phyloP scores from a whole-genome alignment of 306 rosid species.

The Boehmeria nivea region DNA sequence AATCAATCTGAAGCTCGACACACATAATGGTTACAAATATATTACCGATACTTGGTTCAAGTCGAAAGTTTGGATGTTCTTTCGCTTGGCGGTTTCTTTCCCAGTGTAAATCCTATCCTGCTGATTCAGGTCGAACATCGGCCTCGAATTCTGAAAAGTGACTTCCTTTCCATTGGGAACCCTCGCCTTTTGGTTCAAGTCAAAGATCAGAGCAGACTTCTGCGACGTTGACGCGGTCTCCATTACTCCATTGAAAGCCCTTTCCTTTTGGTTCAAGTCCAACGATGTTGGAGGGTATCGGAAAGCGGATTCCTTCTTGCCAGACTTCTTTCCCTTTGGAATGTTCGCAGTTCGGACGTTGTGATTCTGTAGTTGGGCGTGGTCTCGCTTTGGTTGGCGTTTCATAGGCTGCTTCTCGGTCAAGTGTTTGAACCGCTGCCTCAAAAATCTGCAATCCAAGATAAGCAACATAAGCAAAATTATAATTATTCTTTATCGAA shows the following conservation, averaged over 20 bases:
- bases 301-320: constrained; percentile 40
- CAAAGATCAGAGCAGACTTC: constrained; percentile 40
- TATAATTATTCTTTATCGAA: too few relatives aligned
- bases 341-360: constrained; percentile 20
- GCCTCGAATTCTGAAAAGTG: constrained; percentile 29
- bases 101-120: constrained; percentile 52
- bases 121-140: constrained; percentile 47
- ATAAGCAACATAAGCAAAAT: background rate
- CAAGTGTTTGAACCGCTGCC: constrained; percentile 56
- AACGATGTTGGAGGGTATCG: constrained; percentile 19
- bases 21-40: background rate
- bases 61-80: constrained; percentile 55
- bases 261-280: constrained; percentile 49
- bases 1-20: background rate
- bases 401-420: constrained; percentile 36
- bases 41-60: constrained; percentile 95
- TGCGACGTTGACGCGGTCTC: constrained; percentile 19
- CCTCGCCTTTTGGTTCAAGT: constrained; percentile 63
- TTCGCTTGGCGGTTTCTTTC: constrained; percentile 56
- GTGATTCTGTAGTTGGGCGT: constrained; percentile 27
- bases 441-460: constrained; percentile 76
- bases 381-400: constrained; percentile 36
- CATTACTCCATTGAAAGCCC: constrained; percentile 26
- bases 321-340: constrained; percentile 44
- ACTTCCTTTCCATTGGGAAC: constrained; percentile 39